Evolutionary conservation across 306 rosid species (phyloP).

Genomic region (Trifolium fragiferum): DNA sequence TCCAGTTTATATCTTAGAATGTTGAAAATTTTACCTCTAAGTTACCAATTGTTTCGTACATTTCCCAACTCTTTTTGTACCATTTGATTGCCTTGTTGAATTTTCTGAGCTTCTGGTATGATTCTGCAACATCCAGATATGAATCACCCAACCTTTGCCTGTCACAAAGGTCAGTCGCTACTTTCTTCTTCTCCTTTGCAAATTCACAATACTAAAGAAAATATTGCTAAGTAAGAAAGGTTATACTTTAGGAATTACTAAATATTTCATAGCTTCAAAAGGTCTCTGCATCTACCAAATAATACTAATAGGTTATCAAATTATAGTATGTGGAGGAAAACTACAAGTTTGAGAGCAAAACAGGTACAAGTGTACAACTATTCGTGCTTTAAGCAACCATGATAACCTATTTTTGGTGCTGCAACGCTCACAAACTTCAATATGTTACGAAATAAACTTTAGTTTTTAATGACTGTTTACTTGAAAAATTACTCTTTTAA

Average conservation of each 20-base stretch:
- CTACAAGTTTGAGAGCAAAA: slow-evolving; percentile 12
- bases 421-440: slow-evolving; percentile 24
- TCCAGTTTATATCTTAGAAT: slow-evolving; percentile 21
- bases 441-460: slow-evolving; percentile 30
- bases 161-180: slow-evolving; percentile 75
- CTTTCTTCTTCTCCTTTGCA: slow-evolving; percentile 79
- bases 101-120: slow-evolving; percentile 78
- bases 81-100: slow-evolving; percentile 77
- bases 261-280: slow-evolving; percentile 39
- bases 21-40: slow-evolving; percentile 66
- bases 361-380: slow-evolving; percentile 17
- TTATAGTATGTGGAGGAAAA: slow-evolving; percentile 28
- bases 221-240: slow-evolving; percentile 42
- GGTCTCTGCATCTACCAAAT: slow-evolving; percentile 32
- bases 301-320: slow-evolving; percentile 16
- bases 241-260: slow-evolving; percentile 25
- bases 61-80: slow-evolving; percentile 81
- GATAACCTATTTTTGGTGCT: slow-evolving; percentile 26
- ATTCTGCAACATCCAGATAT: slow-evolving; percentile 71
- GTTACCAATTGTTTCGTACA: slow-evolving; percentile 68
- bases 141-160: slow-evolving; percentile 77
- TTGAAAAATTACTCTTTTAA: slow-evolving; percentile 9
- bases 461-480: slow-evolving; percentile 21
- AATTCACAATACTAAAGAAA: slow-evolving; percentile 66
- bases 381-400: slow-evolving; percentile 32